phyloP scores from a whole-genome alignment of 176 grass and related monocot species.

The Alopecurus myosuroides region DNA sequence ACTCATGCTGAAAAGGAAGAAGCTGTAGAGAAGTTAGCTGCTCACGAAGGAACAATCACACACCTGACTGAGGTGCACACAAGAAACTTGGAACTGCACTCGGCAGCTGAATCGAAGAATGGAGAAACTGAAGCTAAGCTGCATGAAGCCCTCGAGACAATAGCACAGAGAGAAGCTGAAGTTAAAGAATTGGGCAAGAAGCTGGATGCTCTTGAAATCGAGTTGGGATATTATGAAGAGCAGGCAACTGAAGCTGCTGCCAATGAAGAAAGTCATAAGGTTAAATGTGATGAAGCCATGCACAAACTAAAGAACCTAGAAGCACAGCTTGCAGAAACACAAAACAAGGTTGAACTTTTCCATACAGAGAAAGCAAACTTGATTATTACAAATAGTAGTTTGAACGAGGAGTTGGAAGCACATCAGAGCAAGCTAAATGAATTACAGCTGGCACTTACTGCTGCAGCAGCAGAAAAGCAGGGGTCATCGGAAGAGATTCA shows the following conservation, averaged over 20 bases:
- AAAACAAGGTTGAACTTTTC: slow-evolving; percentile 44
- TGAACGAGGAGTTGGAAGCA: slow-evolving; percentile 47
- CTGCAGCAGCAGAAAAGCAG: slow-evolving; percentile 58
- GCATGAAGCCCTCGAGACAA: slow-evolving; percentile 38
- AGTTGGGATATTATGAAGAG: slow-evolving; percentile 68
- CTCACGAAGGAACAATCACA: slow-evolving; percentile 48
- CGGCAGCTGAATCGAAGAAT: slow-evolving; percentile 43
- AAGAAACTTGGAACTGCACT: slow-evolving; percentile 49
- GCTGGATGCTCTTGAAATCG: slow-evolving; percentile 66
- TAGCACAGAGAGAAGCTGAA: slow-evolving; percentile 60
- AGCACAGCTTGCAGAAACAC: slow-evolving; percentile 39
- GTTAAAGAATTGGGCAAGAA: slow-evolving; percentile 66
- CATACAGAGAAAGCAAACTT: slow-evolving; percentile 61
- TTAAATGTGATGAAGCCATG: slow-evolving; percentile 42
- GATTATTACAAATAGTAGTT: slow-evolving; percentile 40
- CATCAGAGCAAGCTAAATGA: slow-evolving; percentile 72
- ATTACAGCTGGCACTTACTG: slow-evolving; percentile 51
- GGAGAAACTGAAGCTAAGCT: slow-evolving; percentile 44
- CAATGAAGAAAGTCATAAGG: slow-evolving; percentile 40
- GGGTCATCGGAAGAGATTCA: slow-evolving; percentile 34
- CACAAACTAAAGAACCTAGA: slow-evolving; percentile 40
- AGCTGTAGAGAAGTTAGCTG: slow-evolving; percentile 37
- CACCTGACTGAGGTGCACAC: slow-evolving; percentile 48
- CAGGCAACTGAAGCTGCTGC: slow-evolving; percentile 53
- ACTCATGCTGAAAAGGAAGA: slow-evolving; percentile 51